phyloP scores from a whole-genome alignment of 257 asterid species.

The Solanum peruvianum region DNA sequence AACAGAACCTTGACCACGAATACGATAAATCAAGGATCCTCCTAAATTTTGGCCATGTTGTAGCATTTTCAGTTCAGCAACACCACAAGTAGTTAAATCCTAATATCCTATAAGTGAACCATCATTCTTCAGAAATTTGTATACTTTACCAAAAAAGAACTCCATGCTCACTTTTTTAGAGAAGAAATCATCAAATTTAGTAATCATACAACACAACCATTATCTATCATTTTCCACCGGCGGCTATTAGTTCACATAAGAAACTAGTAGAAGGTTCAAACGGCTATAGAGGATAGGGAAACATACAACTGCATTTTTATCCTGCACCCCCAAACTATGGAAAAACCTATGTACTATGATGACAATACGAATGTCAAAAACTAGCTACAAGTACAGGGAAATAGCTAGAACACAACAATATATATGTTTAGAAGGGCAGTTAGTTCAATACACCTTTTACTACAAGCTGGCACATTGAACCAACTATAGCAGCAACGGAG shows the following conservation, averaged over 20 bases:
- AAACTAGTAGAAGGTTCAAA: background rate
- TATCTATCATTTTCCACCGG: background rate
- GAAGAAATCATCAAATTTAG: background rate
- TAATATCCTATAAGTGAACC: background rate
- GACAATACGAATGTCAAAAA: background rate
- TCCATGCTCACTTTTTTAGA: background rate
- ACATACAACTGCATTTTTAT: background rate
- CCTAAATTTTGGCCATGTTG: background rate
- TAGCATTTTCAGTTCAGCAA: background rate
- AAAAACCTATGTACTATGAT: background rate
- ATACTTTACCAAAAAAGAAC: background rate
- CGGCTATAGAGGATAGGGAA: background rate
- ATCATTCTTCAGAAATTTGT: background rate
- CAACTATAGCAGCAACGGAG: constrained; percentile 94
- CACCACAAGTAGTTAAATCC: background rate
- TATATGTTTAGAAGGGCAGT: background rate
- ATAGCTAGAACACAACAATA: background rate
- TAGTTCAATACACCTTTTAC: constrained; percentile 50
- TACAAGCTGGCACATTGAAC: constrained; percentile 95
- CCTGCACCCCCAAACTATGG: background rate
- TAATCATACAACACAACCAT: background rate
- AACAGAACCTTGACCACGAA: background rate
- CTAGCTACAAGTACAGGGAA: background rate
- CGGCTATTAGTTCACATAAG: background rate
- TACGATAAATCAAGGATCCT: background rate